Percentiles rank a stretch among this genome's conserved stretches.
phyloP scores from a whole-genome alignment of 306 rosid genomes.

The Sphenostylis stenocarpa region DNA sequence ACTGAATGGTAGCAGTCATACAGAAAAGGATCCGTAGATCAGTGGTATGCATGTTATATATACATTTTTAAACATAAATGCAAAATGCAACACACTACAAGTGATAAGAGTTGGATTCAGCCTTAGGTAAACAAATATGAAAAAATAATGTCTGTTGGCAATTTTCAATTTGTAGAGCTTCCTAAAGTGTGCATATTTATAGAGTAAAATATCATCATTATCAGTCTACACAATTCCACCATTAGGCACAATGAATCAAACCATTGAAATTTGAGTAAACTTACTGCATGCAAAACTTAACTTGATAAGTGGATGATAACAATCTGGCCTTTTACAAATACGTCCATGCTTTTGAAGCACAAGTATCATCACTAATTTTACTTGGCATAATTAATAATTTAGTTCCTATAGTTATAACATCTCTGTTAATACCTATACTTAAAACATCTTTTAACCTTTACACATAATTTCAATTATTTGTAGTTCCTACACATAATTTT shows the following conservation, averaged over 20 bases:
- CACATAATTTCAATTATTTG: too few relatives aligned
- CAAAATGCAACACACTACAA: not conserved
- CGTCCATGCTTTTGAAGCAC: not conserved
- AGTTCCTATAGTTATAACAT: too few relatives aligned
- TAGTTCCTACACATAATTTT: too few relatives aligned
- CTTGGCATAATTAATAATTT: too few relatives aligned
- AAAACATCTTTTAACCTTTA: too few relatives aligned
- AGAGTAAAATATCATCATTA: not conserved
- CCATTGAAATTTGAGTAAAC: conserved; percentile 1
- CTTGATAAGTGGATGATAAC: not conserved
- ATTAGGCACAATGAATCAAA: not conserved
- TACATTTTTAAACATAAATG: conserved; percentile 21
- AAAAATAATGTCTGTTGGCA: not conserved
- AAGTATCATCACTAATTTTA: not conserved
- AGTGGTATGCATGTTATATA: not conserved
- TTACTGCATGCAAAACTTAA: not conserved
- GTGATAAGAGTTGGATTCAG: not conserved
- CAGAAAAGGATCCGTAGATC: not conserved
- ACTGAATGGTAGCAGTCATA: not conserved
- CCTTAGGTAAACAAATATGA: not conserved
- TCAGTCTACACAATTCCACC: not conserved
- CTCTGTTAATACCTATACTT: too few relatives aligned
- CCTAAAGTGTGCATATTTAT: not conserved
- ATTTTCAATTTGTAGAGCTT: not conserved
- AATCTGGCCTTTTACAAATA: not conserved